Conservation (phyloP, 2,329 filamentous ascomycete genomes). For the Trichoderma sp. region DNA sequence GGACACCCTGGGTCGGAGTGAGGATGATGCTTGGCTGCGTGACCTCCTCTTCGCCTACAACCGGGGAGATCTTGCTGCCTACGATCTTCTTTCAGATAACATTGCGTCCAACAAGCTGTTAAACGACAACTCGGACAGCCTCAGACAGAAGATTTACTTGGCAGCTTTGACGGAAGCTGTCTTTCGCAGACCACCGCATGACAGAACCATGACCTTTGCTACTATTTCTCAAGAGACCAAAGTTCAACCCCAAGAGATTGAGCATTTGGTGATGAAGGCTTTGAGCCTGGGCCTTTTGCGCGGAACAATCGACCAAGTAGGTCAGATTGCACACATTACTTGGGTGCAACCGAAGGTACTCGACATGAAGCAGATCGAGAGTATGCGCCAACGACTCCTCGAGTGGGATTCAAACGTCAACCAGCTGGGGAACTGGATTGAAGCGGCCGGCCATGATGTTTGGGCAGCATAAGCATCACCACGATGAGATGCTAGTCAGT, state of each 20-base stretch:
- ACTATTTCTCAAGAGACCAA: conserved; percentile 92
- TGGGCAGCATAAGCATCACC: conserved; percentile 72
- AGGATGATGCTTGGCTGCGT: conserved; percentile 82
- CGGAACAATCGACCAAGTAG: conserved; percentile 95
- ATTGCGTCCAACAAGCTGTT: conserved; percentile 80
- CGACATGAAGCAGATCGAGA: conserved; percentile 91
- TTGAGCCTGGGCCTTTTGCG: conserved; percentile 85
- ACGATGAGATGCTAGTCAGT: not conserved
- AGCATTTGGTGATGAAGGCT: conserved; percentile 99
- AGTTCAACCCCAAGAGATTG: conserved; percentile 86
- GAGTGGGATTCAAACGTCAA: conserved; percentile 98
- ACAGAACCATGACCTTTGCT: conserved; percentile 88
- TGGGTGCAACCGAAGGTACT: conserved; percentile 99
- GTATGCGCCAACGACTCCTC: conserved; percentile 82
- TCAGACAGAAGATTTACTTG: conserved; percentile 98
- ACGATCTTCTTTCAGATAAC: conserved; percentile 79
- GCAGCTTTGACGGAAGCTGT: conserved; percentile 93
- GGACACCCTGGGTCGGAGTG: conserved; percentile 70
- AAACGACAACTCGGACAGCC: conserved; percentile 74
- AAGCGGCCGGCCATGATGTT: conserved; percentile 88
- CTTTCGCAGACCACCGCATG: conserved; percentile 92
- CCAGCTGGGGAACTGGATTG: conserved; percentile 95
- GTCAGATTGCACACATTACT: conserved; percentile 89
- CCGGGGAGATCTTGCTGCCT: conserved; percentile 85
- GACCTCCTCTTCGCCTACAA: conserved; percentile 98